A percentile compares a stretch with the other conserved stretches of the same genome.
These are phyloP conservation scores for Teratosphaeria viscida DNA, from an alignment of 2,329 filamentous ascomycete species.

Conservation along the genomic window DNA sequence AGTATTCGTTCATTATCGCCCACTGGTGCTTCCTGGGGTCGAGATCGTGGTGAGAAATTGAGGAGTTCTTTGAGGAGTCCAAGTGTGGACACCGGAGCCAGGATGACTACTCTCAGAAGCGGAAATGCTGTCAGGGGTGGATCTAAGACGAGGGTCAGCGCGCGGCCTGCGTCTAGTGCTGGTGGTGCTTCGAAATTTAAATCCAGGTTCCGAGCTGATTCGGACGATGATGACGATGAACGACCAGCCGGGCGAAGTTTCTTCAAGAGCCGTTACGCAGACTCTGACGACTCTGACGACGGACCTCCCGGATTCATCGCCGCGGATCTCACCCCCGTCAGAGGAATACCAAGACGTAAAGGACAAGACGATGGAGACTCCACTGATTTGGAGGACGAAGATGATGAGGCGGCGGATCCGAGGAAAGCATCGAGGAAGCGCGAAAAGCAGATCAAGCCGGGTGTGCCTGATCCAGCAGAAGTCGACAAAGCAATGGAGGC, in stretches of 20 bases:
- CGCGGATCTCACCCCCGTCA: constrained; percentile 41
- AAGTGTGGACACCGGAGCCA: constrained; percentile 11
- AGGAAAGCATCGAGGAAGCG: constrained; percentile 35
- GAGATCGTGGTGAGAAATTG: constrained; percentile 15
- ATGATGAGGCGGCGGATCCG: constrained; percentile 10
- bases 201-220: constrained; percentile 55
- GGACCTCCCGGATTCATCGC: constrained; percentile 25
- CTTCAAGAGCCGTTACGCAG: constrained; percentile 39
- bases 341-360: constrained; percentile 48
- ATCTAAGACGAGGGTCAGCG: neutral
- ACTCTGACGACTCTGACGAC: constrained; percentile 42
- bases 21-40: constrained; percentile 40
- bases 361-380: constrained; percentile 48
- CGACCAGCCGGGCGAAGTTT: constrained; percentile 13
- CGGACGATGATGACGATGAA: constrained; percentile 49
- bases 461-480: constrained; percentile 24
- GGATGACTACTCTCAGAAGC: constrained; percentile 13
- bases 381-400: constrained; percentile 38
- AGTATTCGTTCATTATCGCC: constrained; percentile 64
- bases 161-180: constrained; percentile 2
- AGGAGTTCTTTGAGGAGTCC: constrained; percentile 17
- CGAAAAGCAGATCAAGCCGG: constrained; percentile 19
- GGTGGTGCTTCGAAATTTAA: constrained; percentile 21
- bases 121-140: neutral
- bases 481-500: constrained; percentile 29